A percentile compares a stretch with the other conserved stretches of the same genome.
These are phyloP conservation scores for Plantago rigida DNA, from an alignment of 305 asterid species.

Conservation along the genomic window DNA sequence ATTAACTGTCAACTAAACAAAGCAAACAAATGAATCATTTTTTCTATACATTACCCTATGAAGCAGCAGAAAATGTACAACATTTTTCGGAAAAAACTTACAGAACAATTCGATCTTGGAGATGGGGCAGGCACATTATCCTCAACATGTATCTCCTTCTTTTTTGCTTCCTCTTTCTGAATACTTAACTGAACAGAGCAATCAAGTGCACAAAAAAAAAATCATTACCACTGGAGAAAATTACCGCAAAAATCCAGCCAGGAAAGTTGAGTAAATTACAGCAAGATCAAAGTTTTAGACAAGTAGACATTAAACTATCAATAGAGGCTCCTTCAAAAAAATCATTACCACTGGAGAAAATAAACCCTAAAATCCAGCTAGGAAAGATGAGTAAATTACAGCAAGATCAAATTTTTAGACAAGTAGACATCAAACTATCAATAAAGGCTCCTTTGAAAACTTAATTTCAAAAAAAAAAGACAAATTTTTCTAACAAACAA, in stretches of 20 bases:
- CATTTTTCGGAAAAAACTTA: constrained; percentile 20
- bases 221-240: background rate
- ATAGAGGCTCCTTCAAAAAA: no score
- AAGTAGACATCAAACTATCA: no score
- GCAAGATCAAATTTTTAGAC: no score
- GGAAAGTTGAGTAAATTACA: no score
- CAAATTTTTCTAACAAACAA: background rate
- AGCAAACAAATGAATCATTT: constrained; percentile 16
- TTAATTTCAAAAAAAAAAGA: background rate
- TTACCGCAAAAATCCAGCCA: no score
- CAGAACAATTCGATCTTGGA: constrained; percentile 95
- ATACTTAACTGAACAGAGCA: constrained; percentile 39
- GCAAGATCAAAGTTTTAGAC: no score
- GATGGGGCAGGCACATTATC: constrained; percentile 88
- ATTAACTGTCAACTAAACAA: constrained; percentile 61
- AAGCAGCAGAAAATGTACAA: background rate
- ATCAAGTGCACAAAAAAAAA: background rate
- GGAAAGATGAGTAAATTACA: no score
- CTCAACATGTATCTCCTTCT: constrained; percentile 85
- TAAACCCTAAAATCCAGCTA: no score
- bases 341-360: background rate
- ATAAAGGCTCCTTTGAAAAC: no score
- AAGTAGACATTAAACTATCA: no score
- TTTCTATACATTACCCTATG: background rate
- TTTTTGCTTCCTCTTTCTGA: constrained; percentile 91